Conservation (phyloP, 2,329 filamentous ascomycete genomes). For the Diaporthe longicolla region DNA sequence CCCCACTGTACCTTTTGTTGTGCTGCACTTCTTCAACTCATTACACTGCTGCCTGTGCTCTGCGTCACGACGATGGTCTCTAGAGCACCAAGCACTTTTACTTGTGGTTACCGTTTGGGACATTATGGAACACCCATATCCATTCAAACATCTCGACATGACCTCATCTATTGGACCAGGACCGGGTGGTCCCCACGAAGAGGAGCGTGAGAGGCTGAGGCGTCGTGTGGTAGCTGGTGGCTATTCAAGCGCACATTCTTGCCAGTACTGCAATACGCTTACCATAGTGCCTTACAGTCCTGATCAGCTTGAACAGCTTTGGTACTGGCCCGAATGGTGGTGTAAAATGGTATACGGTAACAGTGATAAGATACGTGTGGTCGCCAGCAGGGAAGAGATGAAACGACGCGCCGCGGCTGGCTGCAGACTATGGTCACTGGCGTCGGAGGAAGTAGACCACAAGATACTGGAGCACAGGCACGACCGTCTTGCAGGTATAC, state of each 20-base stretch:
- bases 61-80: too few species aligned
- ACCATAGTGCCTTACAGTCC: neutral
- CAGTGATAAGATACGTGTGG: too few species aligned
- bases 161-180: neutral
- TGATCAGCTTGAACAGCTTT: too few species aligned
- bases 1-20: too few species aligned
- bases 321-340: too few species aligned
- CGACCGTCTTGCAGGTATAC: neutral
- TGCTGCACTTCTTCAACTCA: too few species aligned
- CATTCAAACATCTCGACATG: neutral
- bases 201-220: neutral
- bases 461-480: neutral
- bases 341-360: too few species aligned
- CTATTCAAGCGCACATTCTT: neutral
- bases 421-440: neutral
- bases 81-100: too few species aligned
- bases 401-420: neutral
- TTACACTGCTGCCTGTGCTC: too few species aligned
- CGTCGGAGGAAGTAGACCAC: neutral
- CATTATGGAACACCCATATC: too few species aligned
- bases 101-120: too few species aligned
- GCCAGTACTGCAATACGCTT: neutral
- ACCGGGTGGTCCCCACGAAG: neutral
- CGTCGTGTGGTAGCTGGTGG: neutral
- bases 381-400: neutral